Percentiles rank a stretch among this genome's conserved stretches.
Conservation (phyloP, 768 basidiomycete species). For the Xerocomus potaroensis region DNA sequence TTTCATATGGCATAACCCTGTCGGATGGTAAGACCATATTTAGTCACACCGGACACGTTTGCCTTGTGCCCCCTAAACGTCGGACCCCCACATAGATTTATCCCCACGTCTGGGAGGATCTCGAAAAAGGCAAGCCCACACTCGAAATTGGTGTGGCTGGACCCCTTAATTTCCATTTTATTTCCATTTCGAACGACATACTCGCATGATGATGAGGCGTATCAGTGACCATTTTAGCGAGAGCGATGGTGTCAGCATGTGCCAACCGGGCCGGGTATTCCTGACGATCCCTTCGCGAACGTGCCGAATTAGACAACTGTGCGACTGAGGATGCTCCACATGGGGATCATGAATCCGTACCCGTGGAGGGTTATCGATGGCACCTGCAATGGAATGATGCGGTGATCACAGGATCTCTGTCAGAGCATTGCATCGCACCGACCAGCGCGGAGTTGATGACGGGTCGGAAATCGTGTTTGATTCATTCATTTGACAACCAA, state of each 20-base stretch:
- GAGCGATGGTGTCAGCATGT: conserved; percentile 21
- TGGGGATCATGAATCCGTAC: conserved; percentile 24
- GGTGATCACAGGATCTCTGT: conserved; percentile 16
- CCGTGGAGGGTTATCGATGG: conserved; percentile 20
- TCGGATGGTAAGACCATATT: background rate
- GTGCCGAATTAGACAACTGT: conserved; percentile 15
- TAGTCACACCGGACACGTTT: background rate
- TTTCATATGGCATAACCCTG: no score
- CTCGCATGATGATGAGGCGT: conserved; percentile 21
- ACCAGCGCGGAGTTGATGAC: conserved; percentile 18
- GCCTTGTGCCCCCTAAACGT: conserved; percentile 17
- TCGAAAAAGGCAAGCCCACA: conserved; percentile 1
- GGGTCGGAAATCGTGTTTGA: conserved; percentile 16
- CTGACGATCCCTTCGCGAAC: conserved; percentile 33
- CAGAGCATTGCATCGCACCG: conserved; percentile 19
- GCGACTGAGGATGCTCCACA: conserved; percentile 15
- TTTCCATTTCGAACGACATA: conserved; percentile 15
- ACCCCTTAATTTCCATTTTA: conserved; percentile 18
- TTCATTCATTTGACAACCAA: conserved; percentile 17
- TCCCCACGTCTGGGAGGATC: conserved; percentile 21
- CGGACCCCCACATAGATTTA: conserved; percentile 11
- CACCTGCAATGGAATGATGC: conserved; percentile 12
- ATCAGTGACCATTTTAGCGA: conserved; percentile 11
- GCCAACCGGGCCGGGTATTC: conserved; percentile 27
- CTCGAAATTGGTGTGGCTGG: background rate